Percentiles rank a stretch among this genome's conserved stretches.
These are phyloP conservation scores for Cladophialophora psammophila DNA, from an alignment of 2,329 filamentous ascomycete species.

Conservation along the genomic window DNA sequence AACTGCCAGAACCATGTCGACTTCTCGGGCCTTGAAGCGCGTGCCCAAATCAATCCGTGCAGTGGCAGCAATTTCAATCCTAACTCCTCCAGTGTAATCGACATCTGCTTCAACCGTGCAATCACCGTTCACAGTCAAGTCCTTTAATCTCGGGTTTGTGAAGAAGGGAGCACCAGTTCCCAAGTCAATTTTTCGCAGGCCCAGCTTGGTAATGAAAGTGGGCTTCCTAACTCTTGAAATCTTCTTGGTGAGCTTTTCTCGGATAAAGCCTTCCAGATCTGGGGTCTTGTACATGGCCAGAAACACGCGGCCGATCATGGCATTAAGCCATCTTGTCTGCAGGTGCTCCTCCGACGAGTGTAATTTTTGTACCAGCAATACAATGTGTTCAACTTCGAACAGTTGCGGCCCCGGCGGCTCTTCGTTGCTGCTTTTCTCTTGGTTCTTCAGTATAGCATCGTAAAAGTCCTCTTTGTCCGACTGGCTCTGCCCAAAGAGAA, in stretches of 20 bases:
- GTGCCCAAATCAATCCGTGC: slow-evolving; percentile 88
- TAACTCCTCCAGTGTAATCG: slow-evolving; percentile 86
- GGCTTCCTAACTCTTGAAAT: slow-evolving; percentile 93
- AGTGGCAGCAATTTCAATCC: slow-evolving; percentile 89
- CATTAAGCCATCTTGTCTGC: slow-evolving; percentile 93
- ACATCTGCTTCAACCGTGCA: slow-evolving; percentile 86
- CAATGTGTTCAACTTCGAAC: slow-evolving; percentile 85
- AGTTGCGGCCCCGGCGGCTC: slow-evolving; percentile 72
- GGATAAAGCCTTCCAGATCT: slow-evolving; percentile 79
- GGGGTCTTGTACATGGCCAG: slow-evolving; percentile 85
- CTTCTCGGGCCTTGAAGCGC: slow-evolving; percentile 87
- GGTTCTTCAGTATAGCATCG: slow-evolving; percentile 85
- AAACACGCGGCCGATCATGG: slow-evolving; percentile 85
- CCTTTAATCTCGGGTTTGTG: slow-evolving; percentile 85
- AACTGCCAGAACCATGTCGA: slow-evolving; percentile 85
- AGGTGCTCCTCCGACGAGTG: slow-evolving; percentile 91
- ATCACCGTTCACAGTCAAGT: slow-evolving; percentile 90
- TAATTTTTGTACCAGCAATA: slow-evolving; percentile 85
- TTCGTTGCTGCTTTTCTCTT: slow-evolving; percentile 69
- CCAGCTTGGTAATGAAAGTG: slow-evolving; percentile 83
- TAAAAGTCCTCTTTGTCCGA: slow-evolving; percentile 99
- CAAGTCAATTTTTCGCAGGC: slow-evolving; percentile 82
- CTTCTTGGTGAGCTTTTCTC: slow-evolving; percentile 91
- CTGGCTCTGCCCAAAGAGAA: slow-evolving; percentile 91
- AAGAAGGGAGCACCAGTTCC: slow-evolving; percentile 87